These are phyloP conservation scores for Fusarium buxicola DNA, from an alignment of 2,329 filamentous ascomycete species.

Conservation along the genomic window DNA sequence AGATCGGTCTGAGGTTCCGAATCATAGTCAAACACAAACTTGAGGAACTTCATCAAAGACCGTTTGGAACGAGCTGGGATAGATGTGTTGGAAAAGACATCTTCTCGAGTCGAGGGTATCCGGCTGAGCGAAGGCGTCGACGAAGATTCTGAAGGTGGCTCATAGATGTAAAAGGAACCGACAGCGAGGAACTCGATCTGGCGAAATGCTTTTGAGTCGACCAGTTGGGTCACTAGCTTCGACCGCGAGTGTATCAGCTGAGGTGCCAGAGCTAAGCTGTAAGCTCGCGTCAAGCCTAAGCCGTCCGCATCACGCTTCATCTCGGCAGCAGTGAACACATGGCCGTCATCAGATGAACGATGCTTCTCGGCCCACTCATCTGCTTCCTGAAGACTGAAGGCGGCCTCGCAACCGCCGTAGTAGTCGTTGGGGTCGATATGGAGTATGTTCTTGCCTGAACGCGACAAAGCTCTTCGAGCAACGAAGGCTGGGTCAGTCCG, in stretches of 20 bases:
- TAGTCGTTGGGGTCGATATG: conserved; percentile 90
- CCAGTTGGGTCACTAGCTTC: conserved; percentile 78
- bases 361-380: conserved; percentile 74
- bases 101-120: conserved; percentile 90
- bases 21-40: conserved; percentile 82
- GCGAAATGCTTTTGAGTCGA: conserved; percentile 88
- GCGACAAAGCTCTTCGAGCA: conserved; percentile 82
- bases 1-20: conserved; percentile 63
- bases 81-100: conserved; percentile 83
- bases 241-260: conserved; percentile 89
- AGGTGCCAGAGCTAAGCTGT: conserved; percentile 85
- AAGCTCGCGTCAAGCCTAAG: conserved; percentile 75
- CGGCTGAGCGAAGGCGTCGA: conserved; percentile 64
- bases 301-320: conserved; percentile 55
- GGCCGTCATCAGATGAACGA: conserved; percentile 35
- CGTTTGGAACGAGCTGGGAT: conserved; percentile 87
- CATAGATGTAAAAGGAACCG: conserved; percentile 89
- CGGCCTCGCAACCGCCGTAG: conserved; percentile 89
- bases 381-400: conserved; percentile 84
- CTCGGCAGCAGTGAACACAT: conserved; percentile 46
- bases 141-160: conserved; percentile 49
- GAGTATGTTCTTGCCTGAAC: conserved; percentile 89
- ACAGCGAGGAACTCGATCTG: conserved; percentile 95
- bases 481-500: conserved; percentile 49
- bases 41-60: conserved; percentile 91